A percentile compares a stretch with the other conserved stretches of the same genome.
These are phyloP conservation scores for Paecilomyces sp. DNA, from an alignment of 2,329 filamentous ascomycete species.

Conservation along the genomic window DNA sequence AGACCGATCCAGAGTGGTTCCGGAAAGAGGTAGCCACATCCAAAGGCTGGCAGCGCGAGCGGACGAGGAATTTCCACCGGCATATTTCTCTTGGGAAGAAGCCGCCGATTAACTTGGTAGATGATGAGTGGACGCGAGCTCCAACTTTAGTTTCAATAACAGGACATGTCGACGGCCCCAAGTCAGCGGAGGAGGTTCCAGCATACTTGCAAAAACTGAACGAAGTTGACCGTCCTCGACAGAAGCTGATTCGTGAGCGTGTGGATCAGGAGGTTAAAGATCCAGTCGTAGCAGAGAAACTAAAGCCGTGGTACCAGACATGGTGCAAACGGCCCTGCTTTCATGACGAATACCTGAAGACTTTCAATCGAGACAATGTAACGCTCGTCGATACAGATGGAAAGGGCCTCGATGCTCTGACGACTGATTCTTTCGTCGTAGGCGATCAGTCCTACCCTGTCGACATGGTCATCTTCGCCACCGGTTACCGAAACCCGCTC, in stretches of 20 bases:
- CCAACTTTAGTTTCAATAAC: slow-evolving; percentile 4
- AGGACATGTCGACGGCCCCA: slow-evolving; percentile 6
- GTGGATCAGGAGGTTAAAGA: slow-evolving; percentile 49
- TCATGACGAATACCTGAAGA: slow-evolving; percentile 47
- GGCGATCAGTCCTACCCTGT: slow-evolving; percentile 37
- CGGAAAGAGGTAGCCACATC: neutral
- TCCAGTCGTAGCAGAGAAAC: slow-evolving; percentile 40
- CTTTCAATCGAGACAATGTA: slow-evolving; percentile 55
- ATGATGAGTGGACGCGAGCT: slow-evolving; percentile 20
- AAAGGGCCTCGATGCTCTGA: slow-evolving; percentile 43
- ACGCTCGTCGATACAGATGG: slow-evolving; percentile 54
- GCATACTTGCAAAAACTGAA: slow-evolving; percentile 18
- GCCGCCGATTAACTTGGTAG: slow-evolving; percentile 13
- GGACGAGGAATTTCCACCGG: slow-evolving; percentile 20
- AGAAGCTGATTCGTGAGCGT: slow-evolving; percentile 41
- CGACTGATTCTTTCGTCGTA: slow-evolving; percentile 41
- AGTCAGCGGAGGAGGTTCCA: slow-evolving; percentile 5
- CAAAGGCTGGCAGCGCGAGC: slow-evolving; percentile 18
- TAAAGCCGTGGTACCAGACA: slow-evolving; percentile 54
- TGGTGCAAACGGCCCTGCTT: slow-evolving; percentile 61
- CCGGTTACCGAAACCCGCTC: slow-evolving; percentile 32
- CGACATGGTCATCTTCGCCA: slow-evolving; percentile 42
- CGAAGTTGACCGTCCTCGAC: slow-evolving; percentile 33
- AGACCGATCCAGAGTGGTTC: slow-evolving; percentile 12
- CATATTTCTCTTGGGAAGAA: slow-evolving; percentile 11